Evolutionary conservation across 345 rosid genomes (phyloP).

Genomic region (Psidium friedrichsthalianum): DNA sequence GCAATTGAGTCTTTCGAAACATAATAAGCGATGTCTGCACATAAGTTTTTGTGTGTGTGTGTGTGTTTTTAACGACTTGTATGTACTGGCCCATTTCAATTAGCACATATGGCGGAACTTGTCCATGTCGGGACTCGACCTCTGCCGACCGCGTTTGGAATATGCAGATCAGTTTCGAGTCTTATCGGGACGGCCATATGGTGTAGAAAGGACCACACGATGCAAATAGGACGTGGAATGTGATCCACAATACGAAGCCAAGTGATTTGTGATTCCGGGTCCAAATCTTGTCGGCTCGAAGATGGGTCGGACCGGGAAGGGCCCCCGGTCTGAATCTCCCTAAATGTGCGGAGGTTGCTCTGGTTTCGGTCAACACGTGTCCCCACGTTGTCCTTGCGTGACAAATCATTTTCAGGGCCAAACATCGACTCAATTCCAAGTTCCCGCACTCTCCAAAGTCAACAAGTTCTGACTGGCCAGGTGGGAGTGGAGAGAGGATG

Average conservation of each 20-base stretch:
- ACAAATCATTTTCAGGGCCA: background rate
- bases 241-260: background rate
- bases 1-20: background rate
- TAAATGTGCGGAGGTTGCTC: background rate
- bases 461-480: background rate
- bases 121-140: background rate
- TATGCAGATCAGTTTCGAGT: background rate
- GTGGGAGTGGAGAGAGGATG: background rate
- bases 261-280: background rate
- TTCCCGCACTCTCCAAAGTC: background rate
- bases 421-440: background rate
- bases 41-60: no score
- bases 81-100: background rate
- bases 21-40: background rate
- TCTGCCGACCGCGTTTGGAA: background rate
- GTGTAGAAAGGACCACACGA: background rate
- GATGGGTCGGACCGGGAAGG: background rate
- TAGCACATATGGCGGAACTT: background rate
- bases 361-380: background rate
- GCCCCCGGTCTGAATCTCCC: background rate
- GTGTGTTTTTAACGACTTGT: no score
- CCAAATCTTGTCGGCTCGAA: background rate
- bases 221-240: background rate
- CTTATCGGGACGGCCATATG: background rate
- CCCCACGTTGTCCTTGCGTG: background rate